These are phyloP conservation scores for Clausena lansium DNA, from an alignment of 345 rosid species.

Conservation along the genomic window DNA sequence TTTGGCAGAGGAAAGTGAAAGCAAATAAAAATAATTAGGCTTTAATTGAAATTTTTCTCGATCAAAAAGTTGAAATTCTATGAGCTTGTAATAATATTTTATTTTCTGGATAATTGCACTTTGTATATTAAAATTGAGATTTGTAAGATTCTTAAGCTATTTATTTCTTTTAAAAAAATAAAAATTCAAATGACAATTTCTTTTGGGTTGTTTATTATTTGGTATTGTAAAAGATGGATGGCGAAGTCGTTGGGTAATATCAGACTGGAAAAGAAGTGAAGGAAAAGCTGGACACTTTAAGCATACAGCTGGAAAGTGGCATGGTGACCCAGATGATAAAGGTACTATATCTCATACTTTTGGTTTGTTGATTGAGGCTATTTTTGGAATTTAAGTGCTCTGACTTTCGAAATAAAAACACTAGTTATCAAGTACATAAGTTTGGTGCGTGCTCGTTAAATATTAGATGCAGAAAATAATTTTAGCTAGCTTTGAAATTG, in stretches of 20 bases:
- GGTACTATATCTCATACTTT: conserved; percentile 12
- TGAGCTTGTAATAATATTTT: too few species aligned
- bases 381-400: background rate
- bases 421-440: background rate
- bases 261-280: conserved; percentile 38
- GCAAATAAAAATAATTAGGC: background rate
- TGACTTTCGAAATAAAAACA: background rate
- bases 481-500: background rate
- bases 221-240: conserved; percentile 35
- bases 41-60: too few species aligned
- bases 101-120: too few species aligned
- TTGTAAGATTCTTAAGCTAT: too few species aligned
- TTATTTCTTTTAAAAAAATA: too few species aligned
- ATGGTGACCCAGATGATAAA: conserved; percentile 39
- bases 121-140: too few species aligned
- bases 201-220: background rate
- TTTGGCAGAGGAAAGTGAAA: conserved; percentile 8
- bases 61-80: too few species aligned
- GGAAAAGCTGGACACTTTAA: conserved; percentile 41
- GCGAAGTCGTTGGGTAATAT: conserved; percentile 44
- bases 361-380: background rate
- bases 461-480: background rate
- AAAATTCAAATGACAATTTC: background rate
- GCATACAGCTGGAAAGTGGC: conserved; percentile 39
- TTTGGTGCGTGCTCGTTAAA: background rate